Evolutionary conservation across 257 asterid genomes (phyloP).

Genomic region (Ajuga chamaepitys): DNA sequence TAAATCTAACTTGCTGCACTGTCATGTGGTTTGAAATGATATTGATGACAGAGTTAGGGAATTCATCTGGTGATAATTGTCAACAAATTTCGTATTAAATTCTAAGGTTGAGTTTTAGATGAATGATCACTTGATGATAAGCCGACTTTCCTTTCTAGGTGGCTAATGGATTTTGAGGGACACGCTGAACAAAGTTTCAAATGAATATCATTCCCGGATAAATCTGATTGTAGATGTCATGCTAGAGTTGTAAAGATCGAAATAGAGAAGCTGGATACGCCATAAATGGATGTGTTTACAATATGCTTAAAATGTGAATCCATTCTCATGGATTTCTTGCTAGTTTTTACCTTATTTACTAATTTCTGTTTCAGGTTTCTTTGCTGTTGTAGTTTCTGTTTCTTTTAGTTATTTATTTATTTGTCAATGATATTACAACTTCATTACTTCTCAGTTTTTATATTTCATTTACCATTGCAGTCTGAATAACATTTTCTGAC

Average conservation of each 20-base stretch:
- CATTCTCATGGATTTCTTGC: neutral
- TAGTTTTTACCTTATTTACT: neutral
- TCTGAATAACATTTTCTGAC: slow-evolving; percentile 11
- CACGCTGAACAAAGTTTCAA: too few species aligned
- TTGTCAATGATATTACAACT: neutral
- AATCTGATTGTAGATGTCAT: neutral
- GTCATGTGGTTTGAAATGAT: neutral
- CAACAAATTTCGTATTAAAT: neutral
- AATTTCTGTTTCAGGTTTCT: neutral
- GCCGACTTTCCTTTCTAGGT: too few species aligned
- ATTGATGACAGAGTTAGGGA: neutral
- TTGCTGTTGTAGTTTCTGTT: neutral
- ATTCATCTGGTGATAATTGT: neutral
- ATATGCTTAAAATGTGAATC: neutral
- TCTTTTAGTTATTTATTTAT: neutral
- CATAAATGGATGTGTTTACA: too few species aligned
- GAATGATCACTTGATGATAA: too few species aligned
- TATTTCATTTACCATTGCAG: neutral
- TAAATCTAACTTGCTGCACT: neutral
- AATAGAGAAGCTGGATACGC: neutral
- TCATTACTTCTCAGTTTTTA: neutral
- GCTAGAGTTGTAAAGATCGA: neutral
- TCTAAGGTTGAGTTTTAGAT: too few species aligned
- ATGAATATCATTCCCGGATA: too few species aligned
- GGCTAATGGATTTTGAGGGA: too few species aligned